A percentile compares a stretch with the other conserved stretches of the same genome.
Evolutionary conservation across 768 basidiomycete species (phyloP).

Genomic region (Trametes villosa): DNA sequence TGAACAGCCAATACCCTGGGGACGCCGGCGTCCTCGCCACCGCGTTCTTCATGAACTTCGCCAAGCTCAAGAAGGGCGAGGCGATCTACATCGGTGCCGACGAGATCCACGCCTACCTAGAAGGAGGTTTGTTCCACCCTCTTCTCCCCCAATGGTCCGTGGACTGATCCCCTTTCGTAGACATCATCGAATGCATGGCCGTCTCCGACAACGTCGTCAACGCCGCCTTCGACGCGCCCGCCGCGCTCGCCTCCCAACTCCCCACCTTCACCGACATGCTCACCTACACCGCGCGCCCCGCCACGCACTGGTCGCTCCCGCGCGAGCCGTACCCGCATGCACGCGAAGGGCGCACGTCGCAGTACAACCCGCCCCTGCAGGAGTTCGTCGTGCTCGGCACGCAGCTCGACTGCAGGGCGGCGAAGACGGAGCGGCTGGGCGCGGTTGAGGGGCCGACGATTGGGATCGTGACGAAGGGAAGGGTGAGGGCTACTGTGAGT

Average conservation of each 20-base stretch:
- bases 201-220: constrained; percentile 63
- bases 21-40: constrained; percentile 58
- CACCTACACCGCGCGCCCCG: constrained; percentile 32
- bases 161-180: constrained; percentile 30
- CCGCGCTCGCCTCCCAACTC: constrained; percentile 20
- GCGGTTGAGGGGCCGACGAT: constrained; percentile 29
- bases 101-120: constrained; percentile 62
- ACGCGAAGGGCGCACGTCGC: constrained; percentile 20
- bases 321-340: constrained; percentile 21
- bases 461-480: constrained; percentile 32
- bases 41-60: constrained; percentile 57
- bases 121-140: constrained; percentile 46
- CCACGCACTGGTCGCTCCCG: constrained; percentile 29
- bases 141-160: no score
- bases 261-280: constrained; percentile 31
- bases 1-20: constrained; percentile 54
- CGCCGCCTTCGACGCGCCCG: constrained; percentile 45
- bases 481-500: constrained; percentile 16
- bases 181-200: constrained; percentile 68
- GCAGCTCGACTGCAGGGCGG: constrained; percentile 9
- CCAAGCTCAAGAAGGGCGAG: constrained; percentile 53
- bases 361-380: constrained; percentile 34
- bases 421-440: constrained; percentile 15
- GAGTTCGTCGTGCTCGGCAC: constrained; percentile 36
- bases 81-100: constrained; percentile 58